Evolutionary conservation across 805 yeast species (phyloP).

Genomic region (Pichia heedii): DNA sequence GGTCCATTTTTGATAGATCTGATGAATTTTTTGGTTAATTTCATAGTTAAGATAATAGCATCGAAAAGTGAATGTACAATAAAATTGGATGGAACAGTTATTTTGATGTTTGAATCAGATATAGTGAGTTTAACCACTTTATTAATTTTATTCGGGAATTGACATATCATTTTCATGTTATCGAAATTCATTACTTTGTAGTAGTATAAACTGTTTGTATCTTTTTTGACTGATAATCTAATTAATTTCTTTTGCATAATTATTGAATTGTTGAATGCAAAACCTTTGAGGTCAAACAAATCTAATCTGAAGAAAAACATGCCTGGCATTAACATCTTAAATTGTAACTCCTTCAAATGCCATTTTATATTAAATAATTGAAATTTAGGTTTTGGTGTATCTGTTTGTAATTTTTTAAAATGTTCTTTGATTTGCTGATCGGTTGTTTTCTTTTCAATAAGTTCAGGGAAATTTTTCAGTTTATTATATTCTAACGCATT

Average conservation of each 20-base stretch:
- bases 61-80: slow-evolving; percentile 75
- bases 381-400: neutral
- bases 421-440: neutral
- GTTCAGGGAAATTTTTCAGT: neutral
- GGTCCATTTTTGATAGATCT: slow-evolving; percentile 34
- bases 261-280: slow-evolving; percentile 5
- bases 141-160: slow-evolving; percentile 1
- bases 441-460: neutral
- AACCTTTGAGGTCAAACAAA: slow-evolving; percentile 21
- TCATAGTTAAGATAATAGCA: slow-evolving; percentile 57
- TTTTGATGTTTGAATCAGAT: slow-evolving; percentile 32
- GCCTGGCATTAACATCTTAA: slow-evolving; percentile 33
- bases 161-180: slow-evolving; percentile 7
- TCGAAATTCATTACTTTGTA: slow-evolving; percentile 8
- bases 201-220: neutral
- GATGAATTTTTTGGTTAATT: slow-evolving; percentile 54
- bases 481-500: slow-evolving; percentile 24
- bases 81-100: slow-evolving; percentile 64
- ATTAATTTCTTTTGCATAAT: slow-evolving; percentile 4
- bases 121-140: slow-evolving; percentile 11
- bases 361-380: slow-evolving; percentile 4
- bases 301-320: slow-evolving; percentile 43
- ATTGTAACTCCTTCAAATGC: slow-evolving; percentile 11
- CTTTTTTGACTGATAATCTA: slow-evolving; percentile 10
- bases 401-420: neutral